Base-by-base conservation (phyloP, 331 rosid species). In the Quercus lobata region DNA sequence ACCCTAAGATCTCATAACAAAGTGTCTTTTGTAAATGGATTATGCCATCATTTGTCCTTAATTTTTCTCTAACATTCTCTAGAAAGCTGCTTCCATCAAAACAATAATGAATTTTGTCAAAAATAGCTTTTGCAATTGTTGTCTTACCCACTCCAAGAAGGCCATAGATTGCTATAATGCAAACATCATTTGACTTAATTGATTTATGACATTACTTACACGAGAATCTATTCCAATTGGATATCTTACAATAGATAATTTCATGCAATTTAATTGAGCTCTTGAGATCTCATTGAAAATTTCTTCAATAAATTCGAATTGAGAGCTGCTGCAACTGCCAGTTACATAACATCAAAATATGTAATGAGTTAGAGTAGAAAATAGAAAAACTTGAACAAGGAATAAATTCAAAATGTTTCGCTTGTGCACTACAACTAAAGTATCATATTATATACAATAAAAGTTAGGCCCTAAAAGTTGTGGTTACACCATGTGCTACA, bases 101-200 rank as follows among this genome's bases (percentile, higher is more conserved):
- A 16, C 21, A 44, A 56, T 53, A 18, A 4, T 62, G 14, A n/a
- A 82, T 65, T 34, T 12, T 30, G 72, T 76, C 72, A 75, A 53
- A 85, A 2, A 81, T 1, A n/a, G 18, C 29, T 41, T 25, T 6
- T 2, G 78, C 83, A 29, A 84, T 57, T 12, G 81, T 78, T 37
- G 85, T 81, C 57, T 84, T 84, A n/a, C 88, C 88, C 1, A 78
- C 71, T 53, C 85, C 83, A 4, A 53, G 73, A 19, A 1, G 32
- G 11, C 88, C 88, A 41, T 78, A 57, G 10, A 84, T 74, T 16
- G 57, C 80, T 30, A 82, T 7, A 19, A 79, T 72, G 70, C 71
- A 0, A 12, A 76, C 41, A 34, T 82, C 61, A 41, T 75, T 8
- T 57, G 52, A 71, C 2, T 37, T 34, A 3, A 34, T 11, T 29